Evolutionary conservation across 2,329 filamentous ascomycete genomes (phyloP), one percentile per base, ranked within the genome.

Genomic region (Ceratocystis alfenasii): DNA sequence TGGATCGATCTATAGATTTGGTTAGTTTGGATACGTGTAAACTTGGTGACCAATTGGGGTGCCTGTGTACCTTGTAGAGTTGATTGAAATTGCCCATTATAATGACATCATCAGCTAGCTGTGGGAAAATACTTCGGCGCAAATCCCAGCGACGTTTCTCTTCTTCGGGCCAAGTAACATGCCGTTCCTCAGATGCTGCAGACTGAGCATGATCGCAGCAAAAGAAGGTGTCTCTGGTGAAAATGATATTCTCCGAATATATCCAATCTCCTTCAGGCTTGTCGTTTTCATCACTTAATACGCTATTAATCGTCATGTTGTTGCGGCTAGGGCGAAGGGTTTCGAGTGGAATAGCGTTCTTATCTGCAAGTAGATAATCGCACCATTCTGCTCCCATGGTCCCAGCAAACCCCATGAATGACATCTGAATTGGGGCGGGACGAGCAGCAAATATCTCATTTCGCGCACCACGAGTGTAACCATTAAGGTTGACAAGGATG

Each of bases 61-160:
- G 6, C 5, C 8, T 36, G 71, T 79, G 69, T 79, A 94, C 92
- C 85, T 99, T 99, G 78, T 99, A 99, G 41, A 99, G 80, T 75
- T 99, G 94, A 73, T 99, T 99, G 77, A 99, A 99, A 75, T 99
- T 99, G 5, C 90, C 94, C 67, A 99, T 81, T 71, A 99, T 96
- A 71, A 99, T 86, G 22, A 85, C 83, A 73, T 96, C 87, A 71
- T 97, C 88, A 2, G 85, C 79, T 12, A 99, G 78, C 20, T 83
- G 80, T 0, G 94, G 94, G 72, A 99, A 99, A 48, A 99, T 77
- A 71, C 95, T 86, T 72, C 92, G 95, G 36, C 94, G 87, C 91
- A 97, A 96, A 70, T 83, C 81, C 93, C 94, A 97, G 69, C 94
- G 83, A 67, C 87, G 83, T 25, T 78, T 77, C 74, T 93, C 88